Evolutionary conservation across 306 rosid genomes (phyloP), one percentile per base, ranked within the genome.

Genomic region (Astragalus membranaceus): DNA sequence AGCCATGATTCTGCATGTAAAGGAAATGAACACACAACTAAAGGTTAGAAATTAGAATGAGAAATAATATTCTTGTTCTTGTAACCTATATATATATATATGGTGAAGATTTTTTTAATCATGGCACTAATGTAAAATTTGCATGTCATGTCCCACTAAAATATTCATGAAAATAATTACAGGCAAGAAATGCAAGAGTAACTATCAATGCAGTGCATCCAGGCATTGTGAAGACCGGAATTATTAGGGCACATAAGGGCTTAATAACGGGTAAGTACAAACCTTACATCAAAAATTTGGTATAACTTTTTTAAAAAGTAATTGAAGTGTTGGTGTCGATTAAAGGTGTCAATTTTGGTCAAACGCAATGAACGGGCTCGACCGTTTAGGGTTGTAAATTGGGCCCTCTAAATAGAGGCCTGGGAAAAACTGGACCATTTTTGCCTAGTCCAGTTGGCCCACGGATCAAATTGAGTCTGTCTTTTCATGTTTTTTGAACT

Each of bases 171-270:
- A 52, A 10, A 23, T 49, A 10, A 68, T 54, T 8, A 20, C 74
- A 94, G 95, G 91, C 80, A 64, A 87, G 88, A 76, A 91, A 91
- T 80, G 99, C 89, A 60, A 87, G 86, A 64, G 97, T 94, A 42
- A 88, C 95, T 14, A 84, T 94, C 78, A 90, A 88, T 50, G 97
- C 89, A 69, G 81, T 94, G 11, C 99, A 91, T 78, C 99, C 99
- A 3, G 99, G 99, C 13, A 81, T 88, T 13, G 97, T 94, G 51
- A 94, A 86, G 80, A 94, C 97, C 0, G 98, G 87, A 32, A 94
- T 90, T 58, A 84, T 87, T 3, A 83, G 87, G 83, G 97, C 96
- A 56, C 97, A 87, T 36, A 90, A 88, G 77, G 88, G 97, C 42
- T 65, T 94, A 39, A 78, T 91, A 65, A 84, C 96, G 69, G 93